Evolutionary conservation across 1,139 yeast genomes (phyloP).

Genomic region (Debaryomycetaceae sp.): DNA sequence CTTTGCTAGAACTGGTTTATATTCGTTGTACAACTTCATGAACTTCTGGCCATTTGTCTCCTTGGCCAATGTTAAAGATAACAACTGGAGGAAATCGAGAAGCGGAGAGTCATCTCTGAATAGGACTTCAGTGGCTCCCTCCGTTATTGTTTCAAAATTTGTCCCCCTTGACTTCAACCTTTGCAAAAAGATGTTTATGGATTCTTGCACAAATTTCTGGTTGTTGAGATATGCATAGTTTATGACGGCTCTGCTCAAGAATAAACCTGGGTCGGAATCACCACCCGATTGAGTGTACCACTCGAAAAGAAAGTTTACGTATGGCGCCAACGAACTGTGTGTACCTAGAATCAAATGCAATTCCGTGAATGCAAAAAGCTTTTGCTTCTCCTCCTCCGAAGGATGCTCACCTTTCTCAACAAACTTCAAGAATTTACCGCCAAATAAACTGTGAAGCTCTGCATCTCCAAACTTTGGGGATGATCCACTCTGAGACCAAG

Average conservation of each 20-base stretch:
- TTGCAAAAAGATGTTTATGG: slow-evolving; percentile 38
- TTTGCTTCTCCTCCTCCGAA: slow-evolving; percentile 27
- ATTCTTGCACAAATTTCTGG: slow-evolving; percentile 51
- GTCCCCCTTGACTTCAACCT: slow-evolving; percentile 17
- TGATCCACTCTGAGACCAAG: slow-evolving; percentile 57
- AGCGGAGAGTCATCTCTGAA: slow-evolving; percentile 30
- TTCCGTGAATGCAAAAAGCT: slow-evolving; percentile 43
- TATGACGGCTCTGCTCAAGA: slow-evolving; percentile 59
- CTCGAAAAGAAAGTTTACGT: slow-evolving; percentile 52
- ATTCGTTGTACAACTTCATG: slow-evolving; percentile 47
- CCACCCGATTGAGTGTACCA: slow-evolving; percentile 46
- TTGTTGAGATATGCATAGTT: slow-evolving; percentile 68
- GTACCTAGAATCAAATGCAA: slow-evolving; percentile 69
- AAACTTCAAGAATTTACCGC: slow-evolving; percentile 50
- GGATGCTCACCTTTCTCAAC: slow-evolving; percentile 21
- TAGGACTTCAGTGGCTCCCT: slow-evolving; percentile 13
- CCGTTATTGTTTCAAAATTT: slow-evolving; percentile 10
- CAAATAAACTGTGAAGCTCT: slow-evolving; percentile 71
- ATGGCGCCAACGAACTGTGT: slow-evolving; percentile 49
- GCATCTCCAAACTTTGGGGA: slow-evolving; percentile 66
- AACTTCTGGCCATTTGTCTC: slow-evolving; percentile 53
- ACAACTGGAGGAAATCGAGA: slow-evolving; percentile 67
- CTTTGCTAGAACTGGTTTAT: slow-evolving; percentile 27
- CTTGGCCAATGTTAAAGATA: slow-evolving; percentile 60
- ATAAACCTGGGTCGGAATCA: slow-evolving; percentile 44